Base-by-base conservation (phyloP, 73 alveolate genomes). In the Blepharisma stoltei region DNA sequence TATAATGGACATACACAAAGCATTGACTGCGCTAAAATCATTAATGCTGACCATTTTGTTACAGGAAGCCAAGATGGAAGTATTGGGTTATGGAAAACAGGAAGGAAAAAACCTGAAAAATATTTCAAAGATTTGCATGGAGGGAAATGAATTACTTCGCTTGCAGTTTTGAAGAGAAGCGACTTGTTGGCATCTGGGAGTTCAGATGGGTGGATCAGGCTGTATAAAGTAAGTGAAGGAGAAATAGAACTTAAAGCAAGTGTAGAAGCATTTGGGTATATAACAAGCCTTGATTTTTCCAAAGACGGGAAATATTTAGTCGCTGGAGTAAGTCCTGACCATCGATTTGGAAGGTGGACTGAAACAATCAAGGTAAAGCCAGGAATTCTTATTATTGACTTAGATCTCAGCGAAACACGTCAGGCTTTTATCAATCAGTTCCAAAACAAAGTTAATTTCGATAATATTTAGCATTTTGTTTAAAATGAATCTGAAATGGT, bases 291-390 rank as follows among this genome's bases (percentile, higher is more conserved):
- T 32, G 86, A 87, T 45, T 87, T 87, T 66, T 47, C 86, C 0
- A 54, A 27, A 76, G 69, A 82, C 46, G 70, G 82, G 47, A 78
- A 49, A 54, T 77, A 76, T 80, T 9, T 87, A 7, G 90, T 82
- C 2, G 82, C 45, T 20, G 44, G 86, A 6, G 76, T 77, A 50
- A 54, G 88, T 20, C 60, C 54, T 20, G 94, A 87, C 46, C 82
- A 87, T 83, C 82, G 81, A 67, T 45, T 78, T 3, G 94, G 94
- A 38, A 82, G 94, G 65, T 87, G 94, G 94, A 67, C 71, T 66
- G 81, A 48, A 18, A 21, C 88, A 27, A 50, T 44, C 37, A 83
- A 75, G 9, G 78, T 27, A n/a, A 83, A 87, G 78, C 81, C 55
- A 7, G 94, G 94, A 20, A 78, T 87, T 27, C 37, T 83, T 11